A percentile compares a stretch with the other conserved stretches of the same genome.
phyloP scores from a whole-genome alignment of 352 stramenopile species.

The Phytopythium litorale region DNA sequence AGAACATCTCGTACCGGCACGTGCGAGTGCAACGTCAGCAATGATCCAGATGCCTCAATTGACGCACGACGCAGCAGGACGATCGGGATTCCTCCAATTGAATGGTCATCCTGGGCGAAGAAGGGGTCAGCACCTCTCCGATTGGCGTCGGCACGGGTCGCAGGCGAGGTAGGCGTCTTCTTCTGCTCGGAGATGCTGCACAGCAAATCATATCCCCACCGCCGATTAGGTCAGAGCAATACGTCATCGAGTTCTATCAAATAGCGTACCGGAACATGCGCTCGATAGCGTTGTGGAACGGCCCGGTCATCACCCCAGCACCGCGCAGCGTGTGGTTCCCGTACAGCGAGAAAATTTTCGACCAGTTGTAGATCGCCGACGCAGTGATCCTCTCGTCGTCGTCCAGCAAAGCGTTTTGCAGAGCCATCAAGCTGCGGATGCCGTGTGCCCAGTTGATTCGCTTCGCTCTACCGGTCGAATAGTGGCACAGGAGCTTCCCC shows the following conservation, averaged over 20 bases:
- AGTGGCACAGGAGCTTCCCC: conserved; percentile 67
- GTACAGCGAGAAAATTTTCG: conserved; percentile 74
- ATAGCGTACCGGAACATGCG: conserved; percentile 62
- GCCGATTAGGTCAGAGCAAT: neutral
- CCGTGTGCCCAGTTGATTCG: conserved; percentile 78
- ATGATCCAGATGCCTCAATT: conserved; percentile 77
- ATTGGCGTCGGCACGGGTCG: conserved; percentile 25
- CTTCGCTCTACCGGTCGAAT: conserved; percentile 69
- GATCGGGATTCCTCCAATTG: conserved; percentile 68
- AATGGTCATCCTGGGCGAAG: conserved; percentile 56
- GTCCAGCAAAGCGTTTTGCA: conserved; percentile 76
- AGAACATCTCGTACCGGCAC: conserved; percentile 37
- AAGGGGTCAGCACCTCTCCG: conserved; percentile 41
- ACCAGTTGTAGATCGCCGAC: conserved; percentile 84
- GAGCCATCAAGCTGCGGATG: conserved; percentile 78
- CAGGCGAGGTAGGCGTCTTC: conserved; percentile 24
- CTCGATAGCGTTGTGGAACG: conserved; percentile 80
- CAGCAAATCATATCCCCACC: conserved; percentile 1
- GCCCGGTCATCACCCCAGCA: conserved; percentile 65
- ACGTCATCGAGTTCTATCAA: neutral
- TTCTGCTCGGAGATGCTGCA: conserved; percentile 28
- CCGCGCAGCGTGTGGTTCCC: conserved; percentile 81
- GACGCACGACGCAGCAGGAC: conserved; percentile 68
- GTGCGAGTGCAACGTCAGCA: conserved; percentile 81
- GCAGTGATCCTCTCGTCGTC: conserved; percentile 78